Evolutionary conservation across 805 yeast species (phyloP), one percentile per base, ranked within the genome.

Genomic region (Candida pseudoglaebosa): DNA sequence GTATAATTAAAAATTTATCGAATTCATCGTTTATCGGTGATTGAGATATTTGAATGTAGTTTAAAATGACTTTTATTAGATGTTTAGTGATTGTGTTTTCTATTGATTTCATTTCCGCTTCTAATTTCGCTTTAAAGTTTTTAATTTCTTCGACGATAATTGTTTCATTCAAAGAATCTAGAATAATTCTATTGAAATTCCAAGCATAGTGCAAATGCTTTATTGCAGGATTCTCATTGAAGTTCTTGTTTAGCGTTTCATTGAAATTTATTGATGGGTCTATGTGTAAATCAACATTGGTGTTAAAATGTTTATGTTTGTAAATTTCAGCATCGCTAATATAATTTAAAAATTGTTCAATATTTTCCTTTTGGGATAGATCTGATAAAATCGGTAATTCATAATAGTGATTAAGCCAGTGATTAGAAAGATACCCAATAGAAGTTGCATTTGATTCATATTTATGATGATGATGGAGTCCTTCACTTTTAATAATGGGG

Each of bases 1-100:
- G 46, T 19, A 48, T 41, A 8, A 58, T 29, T 15, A 59, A 40
- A 36, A 52, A 61, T 30, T 47, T 50, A 39, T 59, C 65, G 20
- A 47, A 37, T 28, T 42, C 38, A 22, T 39, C 39, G 5, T 40
- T 44, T n/a, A 48, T 24, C 14, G 38, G 31, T 13, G 41, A 28
- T 2, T 30, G 40, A 3, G 39, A 32, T 2, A 24, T 37, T 16
- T 38, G 37, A 14, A 37, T 34, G 18, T 29, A 37, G 18, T 39
- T 19, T 5, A 44, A 28, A 4, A 41, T 24, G 2, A 57, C 33
- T 16, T 46, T 45, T 6, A 54, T 50, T 28, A 61, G 40, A 28
- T 51, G 53, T 7, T 39, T 40, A 10, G 48, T 40, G 6, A 56
- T 42, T 13, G 32, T 32, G 1, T 28, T 22, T 30, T 54, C 48